Conservation (phyloP, 108 stramenopile species). For the Nitzschia palea region DNA sequence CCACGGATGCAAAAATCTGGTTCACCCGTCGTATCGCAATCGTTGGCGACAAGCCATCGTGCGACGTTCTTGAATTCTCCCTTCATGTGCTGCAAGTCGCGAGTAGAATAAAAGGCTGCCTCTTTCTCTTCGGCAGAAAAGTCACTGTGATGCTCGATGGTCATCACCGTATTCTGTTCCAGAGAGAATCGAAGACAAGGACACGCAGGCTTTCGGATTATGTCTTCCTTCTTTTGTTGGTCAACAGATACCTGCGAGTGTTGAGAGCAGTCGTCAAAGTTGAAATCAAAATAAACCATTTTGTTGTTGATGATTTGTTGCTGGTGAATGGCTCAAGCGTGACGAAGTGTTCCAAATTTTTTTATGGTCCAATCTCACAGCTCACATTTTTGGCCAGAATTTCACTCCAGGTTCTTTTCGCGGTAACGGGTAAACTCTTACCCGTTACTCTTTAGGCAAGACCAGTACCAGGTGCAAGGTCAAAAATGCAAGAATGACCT, state of each 20-base stretch:
- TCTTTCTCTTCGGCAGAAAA: background rate
- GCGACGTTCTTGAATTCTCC: background rate
- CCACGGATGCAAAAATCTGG: slow-evolving; percentile 6
- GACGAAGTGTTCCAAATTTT: too few relatives aligned
- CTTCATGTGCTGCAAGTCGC: background rate
- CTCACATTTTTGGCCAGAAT: too few relatives aligned
- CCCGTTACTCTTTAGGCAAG: too few relatives aligned
- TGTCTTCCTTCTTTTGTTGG: background rate
- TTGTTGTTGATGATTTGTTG: background rate
- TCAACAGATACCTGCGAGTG: background rate
- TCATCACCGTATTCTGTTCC: background rate
- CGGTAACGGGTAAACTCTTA: too few relatives aligned
- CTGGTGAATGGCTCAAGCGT: too few relatives aligned
- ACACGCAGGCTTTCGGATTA: slow-evolving; percentile 7
- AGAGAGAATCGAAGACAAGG: slow-evolving; percentile 9
- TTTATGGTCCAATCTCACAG: too few relatives aligned
- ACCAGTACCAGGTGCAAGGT: too few relatives aligned
- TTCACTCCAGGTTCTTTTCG: too few relatives aligned
- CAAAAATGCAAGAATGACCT: too few relatives aligned
- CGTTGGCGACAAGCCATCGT: slow-evolving; percentile 2
- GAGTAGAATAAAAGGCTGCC: background rate
- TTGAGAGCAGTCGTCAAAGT: background rate
- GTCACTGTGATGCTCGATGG: background rate
- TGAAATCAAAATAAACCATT: slow-evolving; percentile 7
- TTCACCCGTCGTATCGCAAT: background rate